Evolutionary conservation across 768 basidiomycete genomes (phyloP).

Genomic region (Lyophyllum semitale): DNA sequence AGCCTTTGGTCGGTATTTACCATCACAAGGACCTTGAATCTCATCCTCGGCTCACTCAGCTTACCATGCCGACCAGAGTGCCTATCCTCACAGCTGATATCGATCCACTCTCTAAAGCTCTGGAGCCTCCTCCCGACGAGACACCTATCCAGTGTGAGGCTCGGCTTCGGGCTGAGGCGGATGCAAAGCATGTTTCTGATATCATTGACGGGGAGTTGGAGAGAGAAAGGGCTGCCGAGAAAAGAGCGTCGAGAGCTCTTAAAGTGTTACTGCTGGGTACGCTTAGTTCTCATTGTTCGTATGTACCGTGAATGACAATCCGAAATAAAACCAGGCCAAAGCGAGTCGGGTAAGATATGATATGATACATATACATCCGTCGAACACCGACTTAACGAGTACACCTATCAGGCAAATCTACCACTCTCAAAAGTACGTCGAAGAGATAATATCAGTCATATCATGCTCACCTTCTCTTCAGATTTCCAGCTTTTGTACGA

Average conservation of each 20-base stretch:
- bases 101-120: constrained; percentile 50
- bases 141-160: constrained; percentile 42
- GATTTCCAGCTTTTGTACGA: constrained; percentile 69
- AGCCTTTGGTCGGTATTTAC: background rate
- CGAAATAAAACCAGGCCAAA: constrained; percentile 55
- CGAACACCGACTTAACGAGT: background rate
- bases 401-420: constrained; percentile 65
- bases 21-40: background rate
- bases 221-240: constrained; percentile 46
- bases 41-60: background rate
- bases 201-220: constrained; percentile 66
- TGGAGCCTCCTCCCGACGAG: constrained; percentile 58
- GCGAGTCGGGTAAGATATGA: constrained; percentile 67
- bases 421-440: constrained; percentile 73
- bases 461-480: constrained; percentile 19
- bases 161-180: constrained; percentile 48
- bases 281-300: constrained; percentile 11
- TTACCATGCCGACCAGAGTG: constrained; percentile 4
- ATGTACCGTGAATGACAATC: background rate
- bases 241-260: constrained; percentile 47
- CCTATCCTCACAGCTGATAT: constrained; percentile 22
- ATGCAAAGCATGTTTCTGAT: constrained; percentile 58
- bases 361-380: background rate
- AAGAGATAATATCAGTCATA: background rate
- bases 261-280: constrained; percentile 65